phyloP scores from a whole-genome alignment of 768 basidiomycete genomes.

The Tephrocybe rancida region DNA sequence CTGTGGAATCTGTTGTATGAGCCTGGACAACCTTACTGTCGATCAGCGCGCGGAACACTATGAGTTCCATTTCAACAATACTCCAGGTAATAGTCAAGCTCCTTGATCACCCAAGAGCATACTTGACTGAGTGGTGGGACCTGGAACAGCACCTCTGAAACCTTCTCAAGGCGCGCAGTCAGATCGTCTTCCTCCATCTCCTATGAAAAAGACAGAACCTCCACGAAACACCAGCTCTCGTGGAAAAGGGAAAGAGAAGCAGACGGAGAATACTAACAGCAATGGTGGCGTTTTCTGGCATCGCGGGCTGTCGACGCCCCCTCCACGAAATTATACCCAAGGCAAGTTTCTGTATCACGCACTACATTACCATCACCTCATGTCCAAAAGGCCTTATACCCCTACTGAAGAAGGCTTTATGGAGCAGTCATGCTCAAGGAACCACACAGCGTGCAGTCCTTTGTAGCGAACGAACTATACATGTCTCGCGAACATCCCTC shows the following conservation, averaged over 20 bases:
- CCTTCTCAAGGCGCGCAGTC: not conserved
- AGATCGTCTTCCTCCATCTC: not conserved
- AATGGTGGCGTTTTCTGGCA: conserved; percentile 69
- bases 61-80: conserved; percentile 43
- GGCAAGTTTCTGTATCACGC: conserved; percentile 38
- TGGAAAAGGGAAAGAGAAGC: conserved; percentile 10
- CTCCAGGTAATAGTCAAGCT: conserved; percentile 1
- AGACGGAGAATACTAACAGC: conserved; percentile 13
- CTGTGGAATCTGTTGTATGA: conserved; percentile 55
- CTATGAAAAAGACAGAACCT: not conserved
- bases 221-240: not conserved
- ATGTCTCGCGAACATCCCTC: conserved; percentile 59
- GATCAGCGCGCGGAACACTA: conserved; percentile 56
- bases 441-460: conserved; percentile 58
- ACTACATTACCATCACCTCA: not conserved
- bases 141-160: not conserved
- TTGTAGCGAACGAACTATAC: conserved; percentile 63
- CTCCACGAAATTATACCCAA: conserved; percentile 61
- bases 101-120: not conserved
- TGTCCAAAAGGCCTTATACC: conserved; percentile 59
- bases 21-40: conserved; percentile 39
- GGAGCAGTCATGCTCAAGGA: conserved; percentile 52
- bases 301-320: conserved; percentile 40
- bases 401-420: conserved; percentile 57
- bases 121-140: not conserved